phyloP scores from a whole-genome alignment of 129 eudicot species.

The Artemisia annua region DNA sequence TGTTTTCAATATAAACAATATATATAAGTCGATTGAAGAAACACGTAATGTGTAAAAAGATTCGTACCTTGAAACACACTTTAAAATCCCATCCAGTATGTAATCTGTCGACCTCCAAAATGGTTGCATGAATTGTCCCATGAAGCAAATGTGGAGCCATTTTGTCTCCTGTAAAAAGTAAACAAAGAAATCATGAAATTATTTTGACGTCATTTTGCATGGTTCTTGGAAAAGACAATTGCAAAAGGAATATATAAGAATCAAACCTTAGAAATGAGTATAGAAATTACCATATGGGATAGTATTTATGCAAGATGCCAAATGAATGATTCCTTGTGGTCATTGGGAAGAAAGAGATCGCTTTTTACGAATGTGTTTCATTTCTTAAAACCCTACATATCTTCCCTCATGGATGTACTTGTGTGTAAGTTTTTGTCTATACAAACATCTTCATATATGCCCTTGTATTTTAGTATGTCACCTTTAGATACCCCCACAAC shows the following conservation, averaged over 20 bases:
- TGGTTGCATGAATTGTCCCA: slow-evolving; percentile 71
- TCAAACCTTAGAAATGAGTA: slow-evolving; percentile 5
- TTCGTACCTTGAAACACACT: slow-evolving; percentile 44
- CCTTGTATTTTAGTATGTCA: neutral
- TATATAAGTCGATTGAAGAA: neutral
- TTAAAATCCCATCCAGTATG: slow-evolving; percentile 38
- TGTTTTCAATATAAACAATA: neutral
- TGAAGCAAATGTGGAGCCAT: slow-evolving; percentile 75
- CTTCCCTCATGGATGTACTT: slow-evolving; percentile 37
- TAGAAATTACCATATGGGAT: neutral
- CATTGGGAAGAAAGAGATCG: slow-evolving; percentile 37
- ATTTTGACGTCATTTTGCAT: neutral
- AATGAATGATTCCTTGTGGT: slow-evolving; percentile 26
- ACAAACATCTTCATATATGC: neutral
- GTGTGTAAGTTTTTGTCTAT: slow-evolving; percentile 26
- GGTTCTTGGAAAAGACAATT: neutral
- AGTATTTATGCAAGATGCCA: slow-evolving; percentile 21
- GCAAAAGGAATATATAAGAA: slow-evolving; percentile 19
- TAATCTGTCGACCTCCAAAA: slow-evolving; percentile 57
- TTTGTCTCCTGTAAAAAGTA: neutral
- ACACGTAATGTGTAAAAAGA: neutral
- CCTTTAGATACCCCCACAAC: neutral
- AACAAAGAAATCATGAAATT: neutral
- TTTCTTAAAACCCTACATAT: slow-evolving; percentile 30
- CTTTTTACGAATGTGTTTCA: slow-evolving; percentile 34